Base-by-base conservation (phyloP, 208 protist genomes). In the Trypanosoma brucei region DNA sequence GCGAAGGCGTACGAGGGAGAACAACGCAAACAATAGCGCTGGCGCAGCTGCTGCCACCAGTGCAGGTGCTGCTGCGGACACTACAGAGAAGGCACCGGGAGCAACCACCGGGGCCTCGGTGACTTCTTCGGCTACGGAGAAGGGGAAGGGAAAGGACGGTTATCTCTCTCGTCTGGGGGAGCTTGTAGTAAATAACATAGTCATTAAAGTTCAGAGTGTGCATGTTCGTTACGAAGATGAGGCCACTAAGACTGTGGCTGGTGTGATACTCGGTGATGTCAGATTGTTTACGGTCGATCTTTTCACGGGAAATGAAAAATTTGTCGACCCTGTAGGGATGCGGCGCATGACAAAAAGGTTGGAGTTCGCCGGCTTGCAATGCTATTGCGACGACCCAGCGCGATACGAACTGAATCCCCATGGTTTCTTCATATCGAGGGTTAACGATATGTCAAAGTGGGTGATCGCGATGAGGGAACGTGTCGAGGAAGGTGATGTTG, bases 141-240 rank as follows among this genome's bases (percentile, higher is more conserved):
- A 31, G 37, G 44, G 14, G 33, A 49, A 49, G n/a, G 37, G 14
- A 35, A 70, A 55, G 8, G 68, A 65, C 5, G 81, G 86, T 53
- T 90, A 86, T 67, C 84, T 93, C 39, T 79, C 83, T 0, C 80
- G 79, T 0, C 68, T 96, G 3, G 79, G 75, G n/a, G 90, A 96
- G 75, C 63, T 91, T 22, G 74, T 96, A 8, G 63, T 93, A 38
- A 91, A 96, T 65, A 96, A 96, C 62, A 81, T 96, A 6, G 86
- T 96, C 33, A 74, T 96, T 34, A 89, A 89, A 58, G 71, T 92
- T 35, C 68, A 75, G 33, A 86, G 76, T 62, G 81, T 93, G 13
- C 90, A 96, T 78, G 63, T 93, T 45, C 90, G 90, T 37, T 93
- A 92, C 68, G 90, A 96, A 70, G 85, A 92, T 58, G 68, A 68